Conservation (phyloP, 148 eudicot species). For the Chenopodium berlandieri region DNA sequence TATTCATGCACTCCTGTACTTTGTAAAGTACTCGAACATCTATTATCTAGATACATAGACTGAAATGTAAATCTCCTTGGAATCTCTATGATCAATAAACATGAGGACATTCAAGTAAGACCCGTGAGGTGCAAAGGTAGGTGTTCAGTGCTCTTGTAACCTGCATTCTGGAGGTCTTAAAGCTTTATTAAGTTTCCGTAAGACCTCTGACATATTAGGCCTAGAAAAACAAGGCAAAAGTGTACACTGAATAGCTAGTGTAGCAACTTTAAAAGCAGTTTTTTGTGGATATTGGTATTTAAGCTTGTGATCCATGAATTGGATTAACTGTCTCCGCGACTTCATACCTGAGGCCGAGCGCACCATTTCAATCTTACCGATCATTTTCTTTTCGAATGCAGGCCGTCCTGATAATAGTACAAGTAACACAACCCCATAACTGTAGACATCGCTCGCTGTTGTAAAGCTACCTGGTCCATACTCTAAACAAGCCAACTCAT, state of each 20-base stretch:
- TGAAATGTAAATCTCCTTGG: too few relatives aligned
- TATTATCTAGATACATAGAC: too few relatives aligned
- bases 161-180: slow-evolving; percentile 40
- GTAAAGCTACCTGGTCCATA: slow-evolving; percentile 57
- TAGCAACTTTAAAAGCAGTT: slow-evolving; percentile 58
- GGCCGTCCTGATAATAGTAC: slow-evolving; percentile 72
- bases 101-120: too few relatives aligned
- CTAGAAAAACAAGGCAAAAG: slow-evolving; percentile 27
- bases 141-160: not conserved
- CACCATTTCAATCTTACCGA: slow-evolving; percentile 40
- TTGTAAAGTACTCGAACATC: too few relatives aligned
- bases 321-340: slow-evolving; percentile 55
- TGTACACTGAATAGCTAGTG: slow-evolving; percentile 49
- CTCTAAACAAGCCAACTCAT: not conserved
- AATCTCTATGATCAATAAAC: too few relatives aligned
- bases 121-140: too few relatives aligned
- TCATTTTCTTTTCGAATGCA: slow-evolving; percentile 62
- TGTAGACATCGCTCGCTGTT: slow-evolving; percentile 70
- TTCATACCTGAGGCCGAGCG: too few relatives aligned
- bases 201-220: slow-evolving; percentile 70
- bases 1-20: too few relatives aligned
- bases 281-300: slow-evolving; percentile 84
- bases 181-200: slow-evolving; percentile 66
- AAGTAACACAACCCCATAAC: slow-evolving; percentile 76
- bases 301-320: slow-evolving; percentile 73